Evolutionary conservation across 1,284 basidiomycete species (phyloP).

Genomic region (Moesziomyces sp.): DNA sequence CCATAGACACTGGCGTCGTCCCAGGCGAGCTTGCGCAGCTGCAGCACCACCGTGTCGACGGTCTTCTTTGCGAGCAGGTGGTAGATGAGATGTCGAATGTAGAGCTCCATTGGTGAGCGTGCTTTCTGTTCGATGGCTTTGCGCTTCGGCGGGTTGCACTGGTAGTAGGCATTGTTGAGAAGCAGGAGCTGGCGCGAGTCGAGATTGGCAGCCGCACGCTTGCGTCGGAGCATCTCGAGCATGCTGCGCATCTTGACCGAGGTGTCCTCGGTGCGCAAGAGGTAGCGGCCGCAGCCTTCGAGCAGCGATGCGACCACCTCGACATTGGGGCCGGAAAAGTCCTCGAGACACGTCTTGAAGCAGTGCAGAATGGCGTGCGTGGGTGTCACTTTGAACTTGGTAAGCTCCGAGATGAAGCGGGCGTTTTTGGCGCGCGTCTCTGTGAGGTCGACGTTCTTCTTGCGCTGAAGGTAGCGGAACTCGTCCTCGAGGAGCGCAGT

Average conservation of each 20-base stretch:
- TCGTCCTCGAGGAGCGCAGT: constrained; percentile 89
- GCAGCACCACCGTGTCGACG: constrained; percentile 89
- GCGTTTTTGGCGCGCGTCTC: constrained; percentile 90
- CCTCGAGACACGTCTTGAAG: constrained; percentile 95
- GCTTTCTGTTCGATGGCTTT: constrained; percentile 84
- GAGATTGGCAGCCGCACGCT: constrained; percentile 89
- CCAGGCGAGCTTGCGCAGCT: constrained; percentile 94
- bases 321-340: constrained; percentile 89
- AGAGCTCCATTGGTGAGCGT: constrained; percentile 87
- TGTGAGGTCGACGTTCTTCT: constrained; percentile 88
- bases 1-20: constrained; percentile 74
- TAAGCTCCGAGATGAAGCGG: constrained; percentile 87
- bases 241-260: constrained; percentile 76
- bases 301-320: constrained; percentile 91
- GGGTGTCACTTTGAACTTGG: constrained; percentile 94
- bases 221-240: constrained; percentile 93
- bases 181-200: constrained; percentile 88
- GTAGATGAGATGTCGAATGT: constrained; percentile 91
- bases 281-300: constrained; percentile 92
- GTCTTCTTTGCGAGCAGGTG: constrained; percentile 89
- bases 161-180: constrained; percentile 98
- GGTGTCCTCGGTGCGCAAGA: constrained; percentile 88
- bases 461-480: constrained; percentile 93
- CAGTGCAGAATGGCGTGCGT: constrained; percentile 91
- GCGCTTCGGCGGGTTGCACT: constrained; percentile 97